Percentiles rank a stretch among this genome's conserved stretches.
phyloP scores from a whole-genome alignment of 2,329 filamentous ascomycete species.

The Stemphylium lycopersici region DNA sequence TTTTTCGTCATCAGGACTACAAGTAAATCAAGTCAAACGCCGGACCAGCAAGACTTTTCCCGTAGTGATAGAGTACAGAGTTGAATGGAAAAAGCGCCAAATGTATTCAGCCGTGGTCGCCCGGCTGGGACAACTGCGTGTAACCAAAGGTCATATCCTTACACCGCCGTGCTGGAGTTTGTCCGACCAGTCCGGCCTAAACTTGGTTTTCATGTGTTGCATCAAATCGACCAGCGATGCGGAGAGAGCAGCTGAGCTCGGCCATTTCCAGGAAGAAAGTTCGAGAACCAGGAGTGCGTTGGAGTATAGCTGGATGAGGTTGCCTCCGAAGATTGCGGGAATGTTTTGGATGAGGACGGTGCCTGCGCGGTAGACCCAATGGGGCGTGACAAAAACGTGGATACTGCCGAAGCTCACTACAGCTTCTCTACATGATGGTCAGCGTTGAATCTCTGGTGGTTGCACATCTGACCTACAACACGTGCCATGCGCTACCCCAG shows the following conservation, averaged over 20 bases:
- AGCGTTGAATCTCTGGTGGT: background rate
- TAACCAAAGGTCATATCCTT: slow-evolving; percentile 29
- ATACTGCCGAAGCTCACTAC: slow-evolving; percentile 40
- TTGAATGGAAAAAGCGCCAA: no score
- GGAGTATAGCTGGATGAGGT: slow-evolving; percentile 44
- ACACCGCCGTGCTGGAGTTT: slow-evolving; percentile 35
- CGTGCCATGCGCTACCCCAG: slow-evolving; percentile 42
- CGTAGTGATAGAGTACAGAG: no score
- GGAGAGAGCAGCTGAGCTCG: slow-evolving; percentile 36
- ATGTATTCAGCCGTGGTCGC: background rate
- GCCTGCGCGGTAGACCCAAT: slow-evolving; percentile 45
- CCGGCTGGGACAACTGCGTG: background rate
- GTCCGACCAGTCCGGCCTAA: slow-evolving; percentile 35
- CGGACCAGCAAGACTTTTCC: no score
- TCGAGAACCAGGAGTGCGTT: slow-evolving; percentile 45
- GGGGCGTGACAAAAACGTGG: slow-evolving; percentile 42
- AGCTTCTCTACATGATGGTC: slow-evolving; percentile 31
- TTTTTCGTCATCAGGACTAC: no score
- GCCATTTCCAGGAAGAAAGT: slow-evolving; percentile 44
- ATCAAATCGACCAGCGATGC: slow-evolving; percentile 40
- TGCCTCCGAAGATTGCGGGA: slow-evolving; percentile 34
- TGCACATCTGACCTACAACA: slow-evolving; percentile 14
- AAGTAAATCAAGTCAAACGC: no score
- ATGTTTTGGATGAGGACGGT: slow-evolving; percentile 43
- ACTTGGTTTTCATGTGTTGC: slow-evolving; percentile 42